Percentiles rank a stretch among this genome's conserved stretches.
Conservation (phyloP, 345 rosid genomes). For the Draba incana region DNA sequence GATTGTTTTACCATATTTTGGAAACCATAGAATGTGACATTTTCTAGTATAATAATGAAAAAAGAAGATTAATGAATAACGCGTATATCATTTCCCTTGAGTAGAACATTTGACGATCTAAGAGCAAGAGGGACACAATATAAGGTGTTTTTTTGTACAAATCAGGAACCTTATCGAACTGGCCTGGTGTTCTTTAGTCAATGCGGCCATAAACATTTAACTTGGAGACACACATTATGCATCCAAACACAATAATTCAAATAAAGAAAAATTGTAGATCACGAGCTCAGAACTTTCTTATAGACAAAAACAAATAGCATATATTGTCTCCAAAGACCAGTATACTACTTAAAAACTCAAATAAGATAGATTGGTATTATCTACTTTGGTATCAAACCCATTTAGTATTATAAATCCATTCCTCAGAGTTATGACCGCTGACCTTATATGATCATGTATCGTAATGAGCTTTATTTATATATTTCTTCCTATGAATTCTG, state of each 20-base stretch:
- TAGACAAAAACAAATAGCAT: neutral
- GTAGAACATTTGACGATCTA: neutral
- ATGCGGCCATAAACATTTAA: neutral
- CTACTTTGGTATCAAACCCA: neutral
- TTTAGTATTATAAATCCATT: neutral
- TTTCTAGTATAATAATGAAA: too few relatives aligned
- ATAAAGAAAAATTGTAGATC: too few relatives aligned
- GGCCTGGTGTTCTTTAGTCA: neutral
- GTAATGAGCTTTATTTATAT: too few relatives aligned
- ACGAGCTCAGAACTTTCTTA: neutral
- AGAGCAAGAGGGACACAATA: neutral
- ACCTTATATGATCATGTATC: neutral
- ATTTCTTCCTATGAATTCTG: neutral
- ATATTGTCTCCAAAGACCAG: neutral
- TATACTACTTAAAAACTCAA: slow-evolving; percentile 3
- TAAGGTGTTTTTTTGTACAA: neutral
- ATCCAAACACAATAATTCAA: too few relatives aligned
- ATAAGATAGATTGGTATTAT: neutral
- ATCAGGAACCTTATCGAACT: neutral
- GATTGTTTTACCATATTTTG: too few relatives aligned
- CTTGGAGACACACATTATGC: slow-evolving; percentile 1
- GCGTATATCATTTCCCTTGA: neutral
- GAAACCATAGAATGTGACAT: too few relatives aligned
- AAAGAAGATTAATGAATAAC: neutral
- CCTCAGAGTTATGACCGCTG: neutral